phyloP scores from a whole-genome alignment of 2,329 filamentous ascomycete species.

The Ophiostoma ulmi region DNA sequence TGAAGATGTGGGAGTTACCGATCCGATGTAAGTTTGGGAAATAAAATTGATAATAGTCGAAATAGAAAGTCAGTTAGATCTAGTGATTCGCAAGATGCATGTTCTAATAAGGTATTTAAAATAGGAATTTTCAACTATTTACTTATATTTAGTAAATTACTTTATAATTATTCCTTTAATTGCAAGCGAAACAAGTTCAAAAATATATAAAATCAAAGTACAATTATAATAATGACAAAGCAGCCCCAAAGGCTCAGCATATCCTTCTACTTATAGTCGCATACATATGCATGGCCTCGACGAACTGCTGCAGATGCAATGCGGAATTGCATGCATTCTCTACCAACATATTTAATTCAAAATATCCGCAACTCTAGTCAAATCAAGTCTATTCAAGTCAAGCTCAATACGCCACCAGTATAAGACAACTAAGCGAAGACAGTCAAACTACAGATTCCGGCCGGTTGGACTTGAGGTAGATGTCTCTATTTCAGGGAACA shows the following conservation, averaged over 20 bases:
- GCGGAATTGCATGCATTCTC: not conserved
- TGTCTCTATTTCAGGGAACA: not conserved
- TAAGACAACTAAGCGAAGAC: conserved; percentile 4
- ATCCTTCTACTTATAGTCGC: not conserved
- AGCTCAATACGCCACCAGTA: not conserved
- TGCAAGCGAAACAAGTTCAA: too few relatives aligned
- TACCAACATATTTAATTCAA: not conserved
- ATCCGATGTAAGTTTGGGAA: too few relatives aligned
- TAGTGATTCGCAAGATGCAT: too few relatives aligned
- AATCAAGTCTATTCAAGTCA: not conserved
- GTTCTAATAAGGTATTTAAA: too few relatives aligned
- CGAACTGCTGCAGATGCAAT: conserved; percentile 9
- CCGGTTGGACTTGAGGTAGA: not conserved
- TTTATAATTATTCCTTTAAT: too few relatives aligned
- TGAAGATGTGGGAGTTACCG: too few relatives aligned
- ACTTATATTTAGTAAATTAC: too few relatives aligned
- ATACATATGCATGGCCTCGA: not conserved
- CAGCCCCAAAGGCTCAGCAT: not conserved
- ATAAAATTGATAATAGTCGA: too few relatives aligned
- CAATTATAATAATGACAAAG: not conserved
- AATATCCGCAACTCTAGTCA: not conserved
- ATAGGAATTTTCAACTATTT: too few relatives aligned
- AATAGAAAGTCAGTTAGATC: too few relatives aligned
- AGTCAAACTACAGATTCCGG: not conserved
- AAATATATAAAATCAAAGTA: too few relatives aligned